A percentile compares a stretch with the other conserved stretches of the same genome.
Evolutionary conservation across 345 rosid species (phyloP).

Genomic region (Jatropha curcas): DNA sequence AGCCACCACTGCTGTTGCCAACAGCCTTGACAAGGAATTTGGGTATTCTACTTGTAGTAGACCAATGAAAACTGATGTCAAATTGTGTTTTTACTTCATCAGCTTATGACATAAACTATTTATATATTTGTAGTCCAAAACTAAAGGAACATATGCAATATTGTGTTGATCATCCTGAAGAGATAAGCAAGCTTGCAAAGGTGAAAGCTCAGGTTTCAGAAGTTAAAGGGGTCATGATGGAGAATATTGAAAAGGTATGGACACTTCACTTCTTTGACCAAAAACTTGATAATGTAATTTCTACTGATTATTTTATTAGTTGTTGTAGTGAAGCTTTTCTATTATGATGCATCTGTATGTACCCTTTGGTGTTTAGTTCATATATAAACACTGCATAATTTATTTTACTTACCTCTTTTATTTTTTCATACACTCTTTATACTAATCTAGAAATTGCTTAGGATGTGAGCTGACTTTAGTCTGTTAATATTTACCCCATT

Average conservation of each 20-base stretch:
- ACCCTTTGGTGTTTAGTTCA: no score
- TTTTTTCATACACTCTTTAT: no score
- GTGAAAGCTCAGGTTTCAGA: slow-evolving; percentile 96
- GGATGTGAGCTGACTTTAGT: no score
- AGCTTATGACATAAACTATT: neutral
- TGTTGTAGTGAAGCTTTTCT: neutral
- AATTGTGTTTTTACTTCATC: neutral
- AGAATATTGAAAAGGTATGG: slow-evolving; percentile 87
- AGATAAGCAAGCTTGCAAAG: slow-evolving; percentile 90
- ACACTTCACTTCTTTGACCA: neutral
- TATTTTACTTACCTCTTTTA: no score
- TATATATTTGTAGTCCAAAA: slow-evolving; percentile 50
- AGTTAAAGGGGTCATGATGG: slow-evolving; percentile 99
- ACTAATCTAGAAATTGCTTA: no score
- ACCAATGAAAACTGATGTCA: neutral
- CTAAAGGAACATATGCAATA: slow-evolving; percentile 92
- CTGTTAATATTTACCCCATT: no score
- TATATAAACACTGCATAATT: no score
- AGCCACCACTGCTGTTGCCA: slow-evolving; percentile 24
- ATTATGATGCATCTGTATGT: neutral
- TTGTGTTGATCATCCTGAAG: slow-evolving; percentile 90
- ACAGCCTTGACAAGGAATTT: slow-evolving; percentile 30
- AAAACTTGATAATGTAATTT: no score
- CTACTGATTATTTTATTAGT: neutral
- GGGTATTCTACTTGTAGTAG: slow-evolving; percentile 10